Evolutionary conservation across 2,329 filamentous ascomycete genomes (phyloP).

Genomic region (Hirsutella rhossiliensis): DNA sequence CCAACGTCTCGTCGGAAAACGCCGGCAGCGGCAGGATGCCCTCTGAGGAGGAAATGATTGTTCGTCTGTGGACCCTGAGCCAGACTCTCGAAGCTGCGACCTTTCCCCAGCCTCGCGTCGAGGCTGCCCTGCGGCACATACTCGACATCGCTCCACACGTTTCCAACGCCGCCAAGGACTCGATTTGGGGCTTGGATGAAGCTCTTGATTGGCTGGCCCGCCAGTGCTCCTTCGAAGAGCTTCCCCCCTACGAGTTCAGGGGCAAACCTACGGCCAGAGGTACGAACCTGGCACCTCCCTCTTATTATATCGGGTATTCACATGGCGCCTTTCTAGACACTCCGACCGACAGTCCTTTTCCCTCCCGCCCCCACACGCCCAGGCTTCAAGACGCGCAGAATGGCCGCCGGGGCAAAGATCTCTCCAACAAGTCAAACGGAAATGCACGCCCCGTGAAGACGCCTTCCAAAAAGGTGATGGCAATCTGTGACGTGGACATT

Average conservation of each 20-base stretch:
- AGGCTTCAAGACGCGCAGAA: conserved; percentile 17
- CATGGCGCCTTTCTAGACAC: conserved; percentile 25
- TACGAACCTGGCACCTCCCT: conserved; percentile 4
- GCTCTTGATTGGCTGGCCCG: conserved; percentile 83
- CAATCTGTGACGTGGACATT: conserved; percentile 55
- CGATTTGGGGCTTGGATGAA: conserved; percentile 78
- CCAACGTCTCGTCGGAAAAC: conserved; percentile 34
- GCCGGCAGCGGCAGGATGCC: conserved; percentile 39
- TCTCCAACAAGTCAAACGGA: conserved; percentile 7
- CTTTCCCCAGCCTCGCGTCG: conserved; percentile 52
- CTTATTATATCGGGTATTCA: neutral
- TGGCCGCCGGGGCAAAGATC: conserved; percentile 21
- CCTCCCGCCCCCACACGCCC: conserved; percentile 39
- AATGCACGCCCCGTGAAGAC: conserved; percentile 12
- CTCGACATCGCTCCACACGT: conserved; percentile 56
- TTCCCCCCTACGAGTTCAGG: conserved; percentile 54
- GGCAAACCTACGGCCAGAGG: conserved; percentile 25
- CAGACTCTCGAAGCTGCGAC: conserved; percentile 57
- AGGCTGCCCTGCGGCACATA: conserved; percentile 52
- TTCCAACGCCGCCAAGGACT: conserved; percentile 43
- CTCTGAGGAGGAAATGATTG: conserved; percentile 63
- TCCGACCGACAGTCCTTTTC: conserved; percentile 34
- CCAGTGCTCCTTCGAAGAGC: conserved; percentile 54
- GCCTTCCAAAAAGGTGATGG: conserved; percentile 26
- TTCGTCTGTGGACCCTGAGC: conserved; percentile 76